Base-by-base conservation (phyloP, 139 green algal species). In the Microglena sp. region DNA sequence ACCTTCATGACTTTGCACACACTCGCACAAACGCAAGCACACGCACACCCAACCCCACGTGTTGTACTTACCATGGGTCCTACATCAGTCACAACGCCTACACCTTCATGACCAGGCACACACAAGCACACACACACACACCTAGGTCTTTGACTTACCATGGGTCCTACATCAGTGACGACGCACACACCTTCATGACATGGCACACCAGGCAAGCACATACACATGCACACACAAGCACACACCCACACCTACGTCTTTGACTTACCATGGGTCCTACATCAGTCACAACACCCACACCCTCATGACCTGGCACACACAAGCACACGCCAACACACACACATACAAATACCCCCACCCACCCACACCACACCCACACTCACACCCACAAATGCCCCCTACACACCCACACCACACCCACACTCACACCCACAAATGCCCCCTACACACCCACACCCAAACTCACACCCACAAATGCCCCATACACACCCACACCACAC, bases 361-460 rank as follows among this genome's bases (percentile, higher is more conserved):
- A 34, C 55, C 34, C 55, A 62, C 55, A 62, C 55, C n/a, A n/a
- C n/a, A n/a, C n/a, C n/a, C n/a, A n/a, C n/a, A n/a, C n/a, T n/a
- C n/a, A n/a, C n/a, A n/a, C n/a, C n/a, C n/a, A n/a, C n/a, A n/a
- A n/a, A 57, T 11, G 29, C 45, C 28, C n/a, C 22, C 22, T 29
- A 60, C 3, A 7, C 54, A 60, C 54, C 34, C 54, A 8, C 54
- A 60, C n/a, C 60, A 55, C 60, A 67, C 36, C 7, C 60, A 55
- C 36, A 67, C 18, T 30, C 34, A 67, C 60, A 22, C 34, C 7
- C 35, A 67, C 27, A 35, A 22, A 33, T 45, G 3, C 4, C n/a
- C n/a, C n/a, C n/a, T n/a, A 22, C 18, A 60, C 45, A 60, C n/a
- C 7, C 18, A 32, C 18, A 28, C 15, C 18, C 33, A 64, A 18